Evolutionary conservation across 2,329 filamentous ascomycete genomes (phyloP), one percentile per base, ranked within the genome.

Genomic region (Alternaria metachromatica): DNA sequence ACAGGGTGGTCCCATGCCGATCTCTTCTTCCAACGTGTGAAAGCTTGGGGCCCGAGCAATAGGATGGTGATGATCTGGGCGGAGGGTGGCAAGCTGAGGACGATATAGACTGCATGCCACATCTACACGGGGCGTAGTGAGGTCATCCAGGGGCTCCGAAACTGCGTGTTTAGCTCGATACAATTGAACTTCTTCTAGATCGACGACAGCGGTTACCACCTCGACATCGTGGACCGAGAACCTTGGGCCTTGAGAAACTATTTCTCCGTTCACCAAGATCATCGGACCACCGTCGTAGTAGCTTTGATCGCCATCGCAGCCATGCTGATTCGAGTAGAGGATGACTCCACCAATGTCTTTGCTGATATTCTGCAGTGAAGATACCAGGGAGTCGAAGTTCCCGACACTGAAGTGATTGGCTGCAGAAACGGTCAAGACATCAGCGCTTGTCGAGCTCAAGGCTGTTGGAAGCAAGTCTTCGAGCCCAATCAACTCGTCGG

Each of bases 121-220:
- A 83, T 41, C 37, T 41, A 41, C n/a, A 18, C 37, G n/a, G 9
- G 37, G 37, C n/a, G 37, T 11, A 3, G 37, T 41, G 0, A 41
- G 37, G 8, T 41, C 37, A 18, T 41, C 37, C 0, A 41, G 4
- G 8, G 37, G 37, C 37, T 18, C 37, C 37, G 37, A 41, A 15
- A 41, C n/a, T n/a, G 86, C 87, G 12, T 85, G 83, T 0, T 83
- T 81, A n/a, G 81, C 86, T 0, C 91, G 83, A 70, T 84, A 89
- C 1, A 85, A 82, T 28, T 90, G 82, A 7, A 95, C 90, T 66
- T 92, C 89, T 71, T 95, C 92, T 2, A 89, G 76, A 59, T 89
- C 87, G 0, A 88, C 84, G 1, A 86, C 83, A 1, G 85, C 87
- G 5, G 87, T 84, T 37, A 87, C 80, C 5, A 87, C 85, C 59